A percentile compares a stretch with the other conserved stretches of the same genome.
These are phyloP conservation scores for Hypoxylon sp. DNA, from an alignment of 2,329 filamentous ascomycete species.

Conservation along the genomic window DNA sequence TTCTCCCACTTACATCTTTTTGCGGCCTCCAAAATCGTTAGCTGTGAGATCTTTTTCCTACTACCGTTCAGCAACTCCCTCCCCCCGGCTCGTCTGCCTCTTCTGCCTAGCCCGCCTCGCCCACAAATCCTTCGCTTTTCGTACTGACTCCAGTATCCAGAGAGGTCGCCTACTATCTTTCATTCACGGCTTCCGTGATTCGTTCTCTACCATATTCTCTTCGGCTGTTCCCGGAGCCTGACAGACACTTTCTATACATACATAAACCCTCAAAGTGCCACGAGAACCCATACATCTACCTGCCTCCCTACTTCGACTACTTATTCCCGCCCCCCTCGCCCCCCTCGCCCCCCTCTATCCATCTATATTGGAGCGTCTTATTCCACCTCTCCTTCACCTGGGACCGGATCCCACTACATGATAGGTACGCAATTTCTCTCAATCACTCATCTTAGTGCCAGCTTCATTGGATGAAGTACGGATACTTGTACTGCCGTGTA, in stretches of 20 bases:
- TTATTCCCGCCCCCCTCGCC: background rate
- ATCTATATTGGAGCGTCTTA: background rate
- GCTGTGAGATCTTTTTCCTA: background rate
- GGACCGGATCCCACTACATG: background rate
- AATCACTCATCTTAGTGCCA: conserved; percentile 13
- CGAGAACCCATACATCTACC: background rate
- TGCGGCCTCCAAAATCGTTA: conserved; percentile 1
- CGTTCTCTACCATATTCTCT: conserved; percentile 7
- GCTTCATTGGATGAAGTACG: conserved; percentile 17
- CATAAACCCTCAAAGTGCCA: conserved; percentile 19
- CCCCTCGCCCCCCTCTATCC: background rate
- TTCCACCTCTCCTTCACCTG: conserved; percentile 4
- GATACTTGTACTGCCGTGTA: conserved; percentile 40
- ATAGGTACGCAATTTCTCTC: conserved; percentile 28
- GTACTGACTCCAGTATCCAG: conserved; percentile 1
- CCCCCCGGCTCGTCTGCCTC: background rate
- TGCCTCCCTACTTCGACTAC: conserved; percentile 1
- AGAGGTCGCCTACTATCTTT: background rate
- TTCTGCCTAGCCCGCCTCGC: background rate
- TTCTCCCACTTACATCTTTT: conserved; percentile 4
- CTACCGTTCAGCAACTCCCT: background rate
- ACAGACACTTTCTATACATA: conserved; percentile 21
- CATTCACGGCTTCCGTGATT: conserved; percentile 19
- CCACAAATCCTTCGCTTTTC: background rate
- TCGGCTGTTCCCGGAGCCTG: conserved; percentile 23